Conservation (phyloP, 805 yeast species). For the Nakazawaea ernobii region DNA sequence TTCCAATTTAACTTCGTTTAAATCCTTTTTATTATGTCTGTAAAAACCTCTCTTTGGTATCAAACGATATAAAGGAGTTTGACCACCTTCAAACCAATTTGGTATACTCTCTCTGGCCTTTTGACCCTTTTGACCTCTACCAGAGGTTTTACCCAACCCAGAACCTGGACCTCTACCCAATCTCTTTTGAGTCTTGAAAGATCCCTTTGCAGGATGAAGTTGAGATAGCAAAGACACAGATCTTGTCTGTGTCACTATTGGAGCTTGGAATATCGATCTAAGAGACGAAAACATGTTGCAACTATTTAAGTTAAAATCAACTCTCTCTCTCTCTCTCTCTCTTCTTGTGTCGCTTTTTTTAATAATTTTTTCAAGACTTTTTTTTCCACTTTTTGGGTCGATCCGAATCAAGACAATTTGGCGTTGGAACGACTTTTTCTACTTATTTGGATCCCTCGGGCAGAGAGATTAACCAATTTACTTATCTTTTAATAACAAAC, state of each 20-base stretch:
- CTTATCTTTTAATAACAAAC: too few species aligned
- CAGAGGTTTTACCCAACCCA: constrained; percentile 89
- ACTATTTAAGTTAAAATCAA: not conserved
- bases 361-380: too few species aligned
- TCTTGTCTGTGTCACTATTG: constrained; percentile 6
- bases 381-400: too few species aligned
- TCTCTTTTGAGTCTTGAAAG: constrained; percentile 59
- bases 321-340: too few species aligned
- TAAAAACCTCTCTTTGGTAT: constrained; percentile 88
- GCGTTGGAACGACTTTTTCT: not conserved
- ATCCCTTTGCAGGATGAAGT: constrained; percentile 55
- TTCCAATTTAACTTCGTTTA: constrained; percentile 57
- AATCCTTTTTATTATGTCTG: constrained; percentile 49
- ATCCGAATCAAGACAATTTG: too few species aligned
- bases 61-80: constrained; percentile 80
- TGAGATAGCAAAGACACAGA: constrained; percentile 43
- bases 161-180: constrained; percentile 97
- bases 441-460: too few species aligned
- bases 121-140: constrained; percentile 98
- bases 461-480: too few species aligned
- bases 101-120: constrained; percentile 91
- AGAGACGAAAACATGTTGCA: constrained; percentile 3
- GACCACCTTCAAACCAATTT: constrained; percentile 98
- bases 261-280: constrained; percentile 1
- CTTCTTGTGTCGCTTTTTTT: too few species aligned